Evolutionary conservation across 495 filamentous ascomycete species (phyloP).

Genomic region (Xylaria longipes): DNA sequence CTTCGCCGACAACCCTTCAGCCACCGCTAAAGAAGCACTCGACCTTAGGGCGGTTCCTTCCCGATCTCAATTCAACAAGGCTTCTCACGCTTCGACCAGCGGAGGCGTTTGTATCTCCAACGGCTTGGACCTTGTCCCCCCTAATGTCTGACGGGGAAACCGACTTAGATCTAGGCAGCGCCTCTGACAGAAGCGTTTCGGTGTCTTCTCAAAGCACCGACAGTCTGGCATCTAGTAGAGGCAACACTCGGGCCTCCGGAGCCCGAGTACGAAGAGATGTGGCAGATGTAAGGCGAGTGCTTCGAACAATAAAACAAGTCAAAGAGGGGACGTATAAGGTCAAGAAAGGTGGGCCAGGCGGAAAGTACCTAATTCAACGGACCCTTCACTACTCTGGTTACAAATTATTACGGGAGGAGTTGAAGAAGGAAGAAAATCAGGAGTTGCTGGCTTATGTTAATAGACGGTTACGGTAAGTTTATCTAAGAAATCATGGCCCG

Average conservation of each 20-base stretch:
- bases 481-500: not conserved
- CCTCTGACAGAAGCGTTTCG: constrained; percentile 2
- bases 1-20: not conserved
- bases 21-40: not conserved
- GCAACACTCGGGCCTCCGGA: not conserved
- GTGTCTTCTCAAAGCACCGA: not conserved
- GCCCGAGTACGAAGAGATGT: not conserved
- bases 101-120: not conserved
- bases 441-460: not conserved
- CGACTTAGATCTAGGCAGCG: not conserved
- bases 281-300: not conserved
- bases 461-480: not conserved
- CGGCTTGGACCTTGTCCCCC: not conserved
- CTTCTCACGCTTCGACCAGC: not conserved
- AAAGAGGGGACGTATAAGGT: not conserved
- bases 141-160: not conserved
- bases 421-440: not conserved
- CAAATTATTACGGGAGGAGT: not conserved
- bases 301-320: constrained; percentile 6
- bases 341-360: not conserved
- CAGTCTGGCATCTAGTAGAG: constrained; percentile 4
- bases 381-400: not conserved
- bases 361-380: constrained; percentile 3
- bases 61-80: no score
- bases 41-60: not conserved